Evolutionary conservation across 768 basidiomycete species (phyloP).

Genomic region (Tylopilus sp.): DNA sequence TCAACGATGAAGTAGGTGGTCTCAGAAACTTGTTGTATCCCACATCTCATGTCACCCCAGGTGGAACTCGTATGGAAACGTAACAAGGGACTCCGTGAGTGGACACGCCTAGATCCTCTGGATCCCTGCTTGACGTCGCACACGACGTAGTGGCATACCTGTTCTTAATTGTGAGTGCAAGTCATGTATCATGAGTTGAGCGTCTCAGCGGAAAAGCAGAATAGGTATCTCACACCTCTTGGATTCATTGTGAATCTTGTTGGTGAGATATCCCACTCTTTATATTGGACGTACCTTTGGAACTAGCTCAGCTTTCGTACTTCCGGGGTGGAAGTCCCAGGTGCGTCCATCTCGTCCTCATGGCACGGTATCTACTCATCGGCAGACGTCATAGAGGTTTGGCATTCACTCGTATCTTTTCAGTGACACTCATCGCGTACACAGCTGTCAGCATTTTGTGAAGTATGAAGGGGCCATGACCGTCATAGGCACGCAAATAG

Average conservation of each 20-base stretch:
- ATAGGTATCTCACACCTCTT: constrained; percentile 63
- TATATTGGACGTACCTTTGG: not conserved
- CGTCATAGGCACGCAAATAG: constrained; percentile 37
- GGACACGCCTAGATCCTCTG: not conserved
- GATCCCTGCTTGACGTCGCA: not conserved
- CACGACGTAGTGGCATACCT: constrained; percentile 30
- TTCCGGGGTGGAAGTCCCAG: constrained; percentile 11
- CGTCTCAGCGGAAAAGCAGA: constrained; percentile 35
- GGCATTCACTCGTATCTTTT: not conserved
- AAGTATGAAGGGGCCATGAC: constrained; percentile 50
- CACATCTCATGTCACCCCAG: constrained; percentile 16
- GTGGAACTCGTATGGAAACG: constrained; percentile 38
- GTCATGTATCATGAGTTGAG: not conserved
- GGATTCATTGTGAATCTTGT: constrained; percentile 57
- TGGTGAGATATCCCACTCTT: constrained; percentile 19
- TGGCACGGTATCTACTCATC: not conserved
- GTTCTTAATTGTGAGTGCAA: constrained; percentile 36
- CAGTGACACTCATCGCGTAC: not conserved
- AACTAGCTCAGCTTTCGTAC: constrained; percentile 13
- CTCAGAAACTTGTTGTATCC: not conserved
- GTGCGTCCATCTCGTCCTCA: constrained; percentile 4
- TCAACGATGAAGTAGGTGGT: constrained; percentile 35
- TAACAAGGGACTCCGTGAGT: constrained; percentile 33
- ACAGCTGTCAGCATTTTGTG: constrained; percentile 45
- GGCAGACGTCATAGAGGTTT: constrained; percentile 14